Evolutionary conservation across 2,329 filamentous ascomycete genomes (phyloP), one percentile per base, ranked within the genome.

Genomic region (Pseudogymnoascus sp.): DNA sequence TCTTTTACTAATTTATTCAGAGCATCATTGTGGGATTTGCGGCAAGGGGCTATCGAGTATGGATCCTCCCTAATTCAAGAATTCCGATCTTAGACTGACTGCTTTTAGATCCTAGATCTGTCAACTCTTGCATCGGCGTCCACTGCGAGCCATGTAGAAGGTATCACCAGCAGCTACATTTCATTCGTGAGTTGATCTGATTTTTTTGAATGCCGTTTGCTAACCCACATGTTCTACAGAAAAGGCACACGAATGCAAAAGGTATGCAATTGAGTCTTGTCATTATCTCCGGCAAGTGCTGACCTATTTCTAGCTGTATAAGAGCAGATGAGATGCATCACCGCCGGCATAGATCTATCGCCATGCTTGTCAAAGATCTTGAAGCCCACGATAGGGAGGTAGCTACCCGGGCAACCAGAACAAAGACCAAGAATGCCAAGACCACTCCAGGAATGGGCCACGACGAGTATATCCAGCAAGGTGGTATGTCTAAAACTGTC

Each of bases 81-180:
- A 21, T 56, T 14, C 5, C n/a, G 16, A 56, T 36, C 49, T 59
- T 46, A 23, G 49, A 14, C 56, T 67, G 14, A 66, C 62, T 18
- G 16, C 12, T 46, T 31, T 18, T 49, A 73, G 71, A 72, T 66
- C 61, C 68, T 38, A 63, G 71, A 38, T 70, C 71, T 2, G 72
- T 71, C 28, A 68, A 67, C 3, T 66, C 68, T 12, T 74, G 72
- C 37, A 65, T 74, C 53, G 71, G 71, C 8, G 70, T 70, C 49
- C 72, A 74, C 63, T 71, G 72, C 16, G 72, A 74, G 61, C 72
- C 72, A 38, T 74, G 72, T 63, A 70, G 71, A 36, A 64, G 72
- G 12, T 74, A 71, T 60, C 72, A 74, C 53, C 72, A 72, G 61
- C 70, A 72, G 59, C 59, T 74, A 12, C 71, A 74, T 59, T 73